Percentiles rank a stretch among this genome's conserved stretches.
These are phyloP conservation scores for Citrus reticulata DNA, from an alignment of 345 rosid species.

Conservation along the genomic window DNA sequence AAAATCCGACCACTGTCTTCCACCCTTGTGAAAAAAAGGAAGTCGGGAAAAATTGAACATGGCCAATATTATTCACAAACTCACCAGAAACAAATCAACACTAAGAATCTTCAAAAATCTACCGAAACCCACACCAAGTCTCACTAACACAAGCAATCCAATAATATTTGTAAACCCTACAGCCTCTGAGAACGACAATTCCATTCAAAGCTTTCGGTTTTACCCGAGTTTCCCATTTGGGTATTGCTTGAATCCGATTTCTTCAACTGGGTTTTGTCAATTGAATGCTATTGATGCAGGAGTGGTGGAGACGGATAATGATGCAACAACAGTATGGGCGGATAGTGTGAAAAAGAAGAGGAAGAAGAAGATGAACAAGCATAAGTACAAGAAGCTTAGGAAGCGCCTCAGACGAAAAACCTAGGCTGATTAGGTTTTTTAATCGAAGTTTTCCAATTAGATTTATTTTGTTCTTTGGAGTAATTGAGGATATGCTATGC, in stretches of 20 bases:
- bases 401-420: constrained; percentile 60
- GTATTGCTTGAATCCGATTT: constrained; percentile 19
- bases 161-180: constrained; percentile 9
- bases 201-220: constrained; percentile 9
- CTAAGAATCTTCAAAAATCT: constrained; percentile 17
- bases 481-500: background rate
- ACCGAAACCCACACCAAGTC: constrained; percentile 1
- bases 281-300: constrained; percentile 6
- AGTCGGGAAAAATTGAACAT: background rate
- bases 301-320: constrained; percentile 17
- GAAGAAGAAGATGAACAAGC: constrained; percentile 99
- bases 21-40: background rate
- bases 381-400: constrained; percentile 79
- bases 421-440: constrained; percentile 9
- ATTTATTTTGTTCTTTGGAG: background rate
- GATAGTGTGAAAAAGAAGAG: constrained; percentile 97
- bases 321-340: constrained; percentile 44
- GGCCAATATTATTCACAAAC: constrained; percentile 34
- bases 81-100: constrained; percentile 26
- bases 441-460: background rate
- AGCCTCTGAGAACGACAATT: constrained; percentile 5
- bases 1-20: background rate
- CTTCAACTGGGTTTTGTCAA: constrained; percentile 21
- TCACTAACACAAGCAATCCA: constrained; percentile 11
- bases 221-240: constrained; percentile 46